Percentiles rank a stretch among this genome's conserved stretches.
phyloP scores from a whole-genome alignment of 306 rosid genomes.

The Trichosanthes cucumerina region DNA sequence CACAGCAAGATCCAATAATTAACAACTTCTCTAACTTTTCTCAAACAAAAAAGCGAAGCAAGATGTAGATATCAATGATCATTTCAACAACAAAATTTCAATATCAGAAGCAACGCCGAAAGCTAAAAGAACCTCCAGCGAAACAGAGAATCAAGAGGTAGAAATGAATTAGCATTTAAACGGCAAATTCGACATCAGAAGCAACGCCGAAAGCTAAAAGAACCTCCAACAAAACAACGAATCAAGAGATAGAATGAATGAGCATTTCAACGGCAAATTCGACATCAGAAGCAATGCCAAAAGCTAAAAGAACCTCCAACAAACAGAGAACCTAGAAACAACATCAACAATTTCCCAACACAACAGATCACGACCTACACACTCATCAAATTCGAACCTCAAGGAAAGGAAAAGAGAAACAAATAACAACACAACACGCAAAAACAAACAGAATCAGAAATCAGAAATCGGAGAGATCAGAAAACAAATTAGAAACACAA shows the following conservation, averaged over 20 bases:
- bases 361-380: not conserved
- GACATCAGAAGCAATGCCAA: not conserved
- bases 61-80: not conserved
- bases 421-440: not conserved
- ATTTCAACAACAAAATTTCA: not conserved
- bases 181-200: too few relatives aligned
- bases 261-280: too few relatives aligned
- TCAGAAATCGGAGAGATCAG: not conserved
- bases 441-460: not conserved
- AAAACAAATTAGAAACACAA: not conserved
- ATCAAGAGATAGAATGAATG: not conserved
- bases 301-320: not conserved
- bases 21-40: not conserved
- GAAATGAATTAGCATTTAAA: not conserved
- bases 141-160: not conserved
- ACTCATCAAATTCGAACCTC: not conserved
- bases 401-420: not conserved
- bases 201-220: not conserved
- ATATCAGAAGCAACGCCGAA: not conserved
- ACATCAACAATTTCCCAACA: not conserved
- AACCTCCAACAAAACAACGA: not conserved
- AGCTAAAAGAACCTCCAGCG: not conserved
- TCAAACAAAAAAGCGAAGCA: not conserved
- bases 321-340: not conserved
- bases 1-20: not conserved